Evolutionary conservation across 2,329 filamentous ascomycete genomes (phyloP).

Genomic region (Xylaria sp.): DNA sequence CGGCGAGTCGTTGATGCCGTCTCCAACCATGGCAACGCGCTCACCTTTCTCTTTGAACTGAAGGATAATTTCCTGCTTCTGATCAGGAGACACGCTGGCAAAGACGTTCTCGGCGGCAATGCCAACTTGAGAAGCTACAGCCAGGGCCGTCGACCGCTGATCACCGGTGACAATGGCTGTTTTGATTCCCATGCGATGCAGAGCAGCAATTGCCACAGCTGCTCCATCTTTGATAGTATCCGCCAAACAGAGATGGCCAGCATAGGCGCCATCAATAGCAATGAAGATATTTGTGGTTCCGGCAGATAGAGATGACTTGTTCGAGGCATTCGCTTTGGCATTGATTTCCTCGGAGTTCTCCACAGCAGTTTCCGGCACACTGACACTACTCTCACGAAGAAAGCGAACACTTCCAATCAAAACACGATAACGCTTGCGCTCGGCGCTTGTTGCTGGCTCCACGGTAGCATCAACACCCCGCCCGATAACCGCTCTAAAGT

Average conservation of each 20-base stretch:
- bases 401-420: conserved; percentile 85
- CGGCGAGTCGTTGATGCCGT: conserved; percentile 98
- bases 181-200: conserved; percentile 85
- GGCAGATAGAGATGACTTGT: conserved; percentile 54
- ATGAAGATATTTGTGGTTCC: conserved; percentile 93
- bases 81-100: conserved; percentile 88
- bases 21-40: conserved; percentile 94
- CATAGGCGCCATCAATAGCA: conserved; percentile 83
- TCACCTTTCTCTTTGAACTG: conserved; percentile 79
- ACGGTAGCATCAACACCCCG: conserved; percentile 86
- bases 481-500: conserved; percentile 86
- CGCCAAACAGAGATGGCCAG: conserved; percentile 83
- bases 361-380: conserved; percentile 71
- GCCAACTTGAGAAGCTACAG: conserved; percentile 84
- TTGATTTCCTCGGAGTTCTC: conserved; percentile 71
- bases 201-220: conserved; percentile 79
- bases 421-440: conserved; percentile 79
- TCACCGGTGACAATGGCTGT: conserved; percentile 96
- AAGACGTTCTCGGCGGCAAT: conserved; percentile 81
- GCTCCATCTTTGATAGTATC: conserved; percentile 94
- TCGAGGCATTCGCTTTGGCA: conserved; percentile 53
- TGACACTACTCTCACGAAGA: conserved; percentile 76
- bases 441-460: conserved; percentile 76
- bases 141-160: conserved; percentile 82
- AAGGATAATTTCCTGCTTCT: conserved; percentile 88